Conservation (phyloP, 768 basidiomycete genomes). For the Boletus tomentosulus region DNA sequence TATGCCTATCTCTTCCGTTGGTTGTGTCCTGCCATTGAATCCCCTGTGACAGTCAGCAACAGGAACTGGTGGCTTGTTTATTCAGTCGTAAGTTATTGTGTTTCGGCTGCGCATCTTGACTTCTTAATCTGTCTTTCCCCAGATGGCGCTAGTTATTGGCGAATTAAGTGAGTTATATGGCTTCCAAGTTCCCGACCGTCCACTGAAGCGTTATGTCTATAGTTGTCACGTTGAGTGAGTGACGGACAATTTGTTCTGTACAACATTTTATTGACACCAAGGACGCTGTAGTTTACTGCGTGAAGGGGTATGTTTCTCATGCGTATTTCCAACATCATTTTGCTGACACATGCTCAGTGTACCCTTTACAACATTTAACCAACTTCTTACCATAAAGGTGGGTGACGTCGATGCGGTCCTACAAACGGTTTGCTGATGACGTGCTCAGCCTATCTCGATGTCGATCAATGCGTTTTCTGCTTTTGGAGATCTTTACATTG, state of each 20-base stretch:
- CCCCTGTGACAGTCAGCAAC: conserved; percentile 42
- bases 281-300: conserved; percentile 30
- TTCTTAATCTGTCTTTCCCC: not conserved
- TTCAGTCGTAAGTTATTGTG: conserved; percentile 22
- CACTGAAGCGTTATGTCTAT: conserved; percentile 5
- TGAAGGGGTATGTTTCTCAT: conserved; percentile 31
- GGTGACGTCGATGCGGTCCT: not conserved
- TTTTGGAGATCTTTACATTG: conserved; percentile 46
- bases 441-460: conserved; percentile 37
- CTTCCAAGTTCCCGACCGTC: not conserved
- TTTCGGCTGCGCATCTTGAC: not conserved
- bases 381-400: conserved; percentile 44
- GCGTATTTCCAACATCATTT: not conserved
- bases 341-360: conserved; percentile 33
- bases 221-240: conserved; percentile 34
- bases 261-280: conserved; percentile 2
- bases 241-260: not conserved
- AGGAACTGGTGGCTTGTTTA: conserved; percentile 35
- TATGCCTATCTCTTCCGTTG: conserved; percentile 24
- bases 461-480: conserved; percentile 50
- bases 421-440: not conserved
- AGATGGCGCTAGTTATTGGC: conserved; percentile 31
- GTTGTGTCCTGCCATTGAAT: not conserved
- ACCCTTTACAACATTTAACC: conserved; percentile 35
- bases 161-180: conserved; percentile 33